Evolutionary conservation across 805 yeast genomes (phyloP).

Genomic region (Saccharomycopsis synnaedendra): DNA sequence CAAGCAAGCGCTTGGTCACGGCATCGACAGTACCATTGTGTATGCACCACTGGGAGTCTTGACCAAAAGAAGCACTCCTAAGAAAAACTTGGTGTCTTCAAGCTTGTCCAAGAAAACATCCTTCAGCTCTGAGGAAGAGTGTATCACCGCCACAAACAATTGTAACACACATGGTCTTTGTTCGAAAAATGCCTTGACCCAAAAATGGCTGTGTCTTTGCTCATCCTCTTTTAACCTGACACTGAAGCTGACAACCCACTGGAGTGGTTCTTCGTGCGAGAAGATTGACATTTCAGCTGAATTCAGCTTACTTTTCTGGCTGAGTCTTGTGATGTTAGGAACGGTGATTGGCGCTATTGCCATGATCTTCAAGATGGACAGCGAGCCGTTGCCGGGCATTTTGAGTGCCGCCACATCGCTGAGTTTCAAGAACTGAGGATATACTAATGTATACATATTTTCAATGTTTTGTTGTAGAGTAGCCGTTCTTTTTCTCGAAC

Average conservation of each 20-base stretch:
- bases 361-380: conserved; percentile 42
- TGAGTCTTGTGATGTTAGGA: conserved; percentile 35
- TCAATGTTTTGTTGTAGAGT: no score
- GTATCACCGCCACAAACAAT: conserved; percentile 33
- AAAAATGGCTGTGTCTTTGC: conserved; percentile 43
- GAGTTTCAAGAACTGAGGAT: conserved; percentile 25
- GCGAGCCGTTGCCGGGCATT: conserved; percentile 58
- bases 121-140: conserved; percentile 33
- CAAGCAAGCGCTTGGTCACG: conserved; percentile 7
- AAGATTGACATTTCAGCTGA: conserved; percentile 58
- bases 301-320: conserved; percentile 63
- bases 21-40: conserved; percentile 10
- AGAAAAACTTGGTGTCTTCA: not conserved
- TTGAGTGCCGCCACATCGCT: conserved; percentile 42
- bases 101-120: conserved; percentile 19
- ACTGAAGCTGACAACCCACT: conserved; percentile 34
- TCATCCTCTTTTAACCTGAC: conserved; percentile 31
- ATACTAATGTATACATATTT: no score
- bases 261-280: conserved; percentile 52
- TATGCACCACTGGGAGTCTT: not conserved
- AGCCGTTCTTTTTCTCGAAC: no score
- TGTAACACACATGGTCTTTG: conserved; percentile 49
- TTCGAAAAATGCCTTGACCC: conserved; percentile 23
- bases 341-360: conserved; percentile 40
- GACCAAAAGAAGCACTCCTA: not conserved